Percentiles rank a stretch among this genome's conserved stretches.
Conservation (phyloP, 345 rosid species). For the Barbarea vulgaris region DNA sequence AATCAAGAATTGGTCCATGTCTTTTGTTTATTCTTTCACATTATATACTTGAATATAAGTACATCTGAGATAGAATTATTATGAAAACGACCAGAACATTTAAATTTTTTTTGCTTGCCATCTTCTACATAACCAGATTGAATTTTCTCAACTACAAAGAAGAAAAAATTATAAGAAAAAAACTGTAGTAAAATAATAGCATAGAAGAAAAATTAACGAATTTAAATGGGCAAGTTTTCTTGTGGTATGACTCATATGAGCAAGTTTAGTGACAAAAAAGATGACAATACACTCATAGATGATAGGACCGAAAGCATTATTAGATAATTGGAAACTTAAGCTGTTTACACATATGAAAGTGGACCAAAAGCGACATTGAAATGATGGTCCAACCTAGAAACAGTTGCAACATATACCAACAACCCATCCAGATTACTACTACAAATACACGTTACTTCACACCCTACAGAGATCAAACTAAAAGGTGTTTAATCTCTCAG, state of each 20-base stretch:
- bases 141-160: background rate
- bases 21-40: background rate
- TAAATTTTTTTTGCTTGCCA: no score
- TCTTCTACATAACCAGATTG: background rate
- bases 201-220: background rate
- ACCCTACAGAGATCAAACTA: slow-evolving; percentile 29
- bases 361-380: background rate
- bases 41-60: background rate
- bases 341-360: slow-evolving; percentile 7
- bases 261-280: background rate
- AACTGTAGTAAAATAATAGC: slow-evolving; percentile 5
- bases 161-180: no score
- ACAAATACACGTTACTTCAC: slow-evolving; percentile 19
- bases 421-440: slow-evolving; percentile 30
- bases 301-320: slow-evolving; percentile 9
- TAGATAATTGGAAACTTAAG: background rate
- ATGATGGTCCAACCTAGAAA: slow-evolving; percentile 16
- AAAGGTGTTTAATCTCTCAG: slow-evolving; percentile 29
- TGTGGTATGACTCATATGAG: background rate
- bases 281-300: background rate
- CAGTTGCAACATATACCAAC: slow-evolving; percentile 15
- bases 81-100: slow-evolving; percentile 22
- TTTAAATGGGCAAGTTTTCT: background rate
- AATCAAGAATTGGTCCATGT: slow-evolving; percentile 29
- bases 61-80: background rate